phyloP scores from a whole-genome alignment of 2,329 filamentous ascomycete genomes.

The Zymoseptoria passerinii region DNA sequence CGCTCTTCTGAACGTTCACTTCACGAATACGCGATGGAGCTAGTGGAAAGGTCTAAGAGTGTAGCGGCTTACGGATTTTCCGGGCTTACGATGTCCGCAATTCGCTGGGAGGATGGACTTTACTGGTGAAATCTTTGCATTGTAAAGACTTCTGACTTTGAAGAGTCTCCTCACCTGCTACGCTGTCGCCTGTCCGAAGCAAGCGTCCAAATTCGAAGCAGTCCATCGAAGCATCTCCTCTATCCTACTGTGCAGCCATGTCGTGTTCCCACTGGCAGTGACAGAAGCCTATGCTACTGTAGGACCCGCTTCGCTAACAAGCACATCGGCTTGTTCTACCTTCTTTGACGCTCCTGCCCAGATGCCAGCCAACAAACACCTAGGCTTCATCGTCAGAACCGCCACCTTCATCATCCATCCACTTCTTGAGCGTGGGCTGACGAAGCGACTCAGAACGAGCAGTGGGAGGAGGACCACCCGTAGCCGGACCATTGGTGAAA shows the following conservation, averaged over 20 bases:
- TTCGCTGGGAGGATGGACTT: no score
- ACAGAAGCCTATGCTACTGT: not conserved
- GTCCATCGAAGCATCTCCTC: not conserved
- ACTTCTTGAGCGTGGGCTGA: not conserved
- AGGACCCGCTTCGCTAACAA: not conserved
- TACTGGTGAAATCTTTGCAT: not conserved
- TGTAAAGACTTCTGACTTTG: not conserved
- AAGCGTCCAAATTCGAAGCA: not conserved
- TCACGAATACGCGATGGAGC: not conserved
- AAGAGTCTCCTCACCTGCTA: not conserved
- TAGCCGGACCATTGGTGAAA: not conserved
- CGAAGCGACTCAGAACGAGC: not conserved
- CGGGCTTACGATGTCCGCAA: no score
- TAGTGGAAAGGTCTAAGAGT: not conserved
- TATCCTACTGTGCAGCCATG: not conserved
- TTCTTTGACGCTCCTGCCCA: not conserved
- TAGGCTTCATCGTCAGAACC: not conserved
- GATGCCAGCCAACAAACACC: not conserved
- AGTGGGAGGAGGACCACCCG: not conserved
- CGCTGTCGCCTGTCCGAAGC: not conserved
- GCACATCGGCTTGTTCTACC: not conserved
- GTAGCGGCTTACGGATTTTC: no score
- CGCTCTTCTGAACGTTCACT: not conserved
- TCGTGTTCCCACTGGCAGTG: not conserved
- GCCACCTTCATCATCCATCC: not conserved